Evolutionary conservation across 306 rosid genomes (phyloP), one percentile per base, ranked within the genome.

Genomic region (Nissolia schottii): DNA sequence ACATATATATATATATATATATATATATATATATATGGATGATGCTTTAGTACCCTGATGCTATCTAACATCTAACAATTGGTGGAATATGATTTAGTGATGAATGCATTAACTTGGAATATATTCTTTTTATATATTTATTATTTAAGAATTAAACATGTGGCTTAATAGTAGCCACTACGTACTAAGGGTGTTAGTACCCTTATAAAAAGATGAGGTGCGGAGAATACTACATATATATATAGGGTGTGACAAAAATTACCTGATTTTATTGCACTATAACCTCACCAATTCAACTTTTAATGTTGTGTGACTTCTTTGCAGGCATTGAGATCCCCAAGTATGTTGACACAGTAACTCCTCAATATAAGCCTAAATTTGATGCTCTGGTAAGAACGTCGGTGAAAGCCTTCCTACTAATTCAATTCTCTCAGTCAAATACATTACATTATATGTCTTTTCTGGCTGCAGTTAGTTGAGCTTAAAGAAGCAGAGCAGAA

Each of bases 291-390:
- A 7, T 66, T 77, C 37, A 56, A 32, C 37, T 40, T 64, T 45
- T 66, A 57, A 63, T 23, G 34, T 37, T 50, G 9, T 37, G 46
- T 62, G 67, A 41, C 40, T 48, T 69, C 40, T 69, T 63, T 80
- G 55, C 86, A 95, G 99, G 93, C 74, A 77, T 95, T 8, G 84
- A 92, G 87, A 31, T 95, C 90, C 99, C 99, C 71, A 88, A 95
- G 84, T 95, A 79, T 58, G 99, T 83, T 23, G 99, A 95, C 85
- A 95, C 83, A 2, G 96, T 92, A 60, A 95, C 99, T 73, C 99
- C 97, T 46, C 84, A 88, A 69, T 92, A 95, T 81, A 88, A 88
- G 83, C 83, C 96, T 64, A 92, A 95, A 82, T 91, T 95, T 72
- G 97, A 92, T 64, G 60, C 86, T 29, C 81, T 95, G 62, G 97